phyloP scores from a whole-genome alignment of 2,329 filamentous ascomycete genomes.

The Apiospora aurea region DNA sequence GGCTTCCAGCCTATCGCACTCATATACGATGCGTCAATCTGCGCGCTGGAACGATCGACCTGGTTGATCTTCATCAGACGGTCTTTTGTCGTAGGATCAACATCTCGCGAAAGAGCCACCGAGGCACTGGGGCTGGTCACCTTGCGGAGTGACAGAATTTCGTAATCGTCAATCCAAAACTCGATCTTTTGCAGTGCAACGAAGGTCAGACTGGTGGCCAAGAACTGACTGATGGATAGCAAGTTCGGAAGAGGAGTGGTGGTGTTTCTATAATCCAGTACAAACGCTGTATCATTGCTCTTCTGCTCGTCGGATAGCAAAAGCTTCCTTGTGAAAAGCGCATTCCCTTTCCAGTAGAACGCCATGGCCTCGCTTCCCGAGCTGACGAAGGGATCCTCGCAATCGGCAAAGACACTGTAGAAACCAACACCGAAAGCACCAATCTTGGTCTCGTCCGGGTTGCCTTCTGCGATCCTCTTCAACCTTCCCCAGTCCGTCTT shows the following conservation, averaged over 20 bases:
- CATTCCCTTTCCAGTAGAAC: conserved; percentile 99
- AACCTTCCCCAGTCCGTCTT: conserved; percentile 91
- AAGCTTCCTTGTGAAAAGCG: conserved; percentile 88
- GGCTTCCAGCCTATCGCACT: conserved; percentile 86
- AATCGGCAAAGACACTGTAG: conserved; percentile 98
- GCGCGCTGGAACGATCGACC: conserved; percentile 86
- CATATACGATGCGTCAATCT: conserved; percentile 92
- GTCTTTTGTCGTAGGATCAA: conserved; percentile 84
- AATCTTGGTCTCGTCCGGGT: conserved; percentile 98
- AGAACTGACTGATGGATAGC: conserved; percentile 86
- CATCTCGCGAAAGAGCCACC: conserved; percentile 76
- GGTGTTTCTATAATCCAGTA: conserved; percentile 90
- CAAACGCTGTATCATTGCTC: conserved; percentile 83
- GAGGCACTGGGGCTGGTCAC: conserved; percentile 80
- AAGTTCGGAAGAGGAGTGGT: conserved; percentile 88
- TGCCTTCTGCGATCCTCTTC: conserved; percentile 98
- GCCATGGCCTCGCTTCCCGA: conserved; percentile 94
- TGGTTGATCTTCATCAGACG: conserved; percentile 84
- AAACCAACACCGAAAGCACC: conserved; percentile 98
- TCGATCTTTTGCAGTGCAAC: conserved; percentile 88
- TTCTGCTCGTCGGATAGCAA: conserved; percentile 72
- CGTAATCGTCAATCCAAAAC: conserved; percentile 88
- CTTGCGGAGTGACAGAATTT: conserved; percentile 80
- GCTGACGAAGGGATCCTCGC: conserved; percentile 95
- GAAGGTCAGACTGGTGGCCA: conserved; percentile 95